Conservation (phyloP, 2,329 filamentous ascomycete species). For the Gremmenia infestans region DNA sequence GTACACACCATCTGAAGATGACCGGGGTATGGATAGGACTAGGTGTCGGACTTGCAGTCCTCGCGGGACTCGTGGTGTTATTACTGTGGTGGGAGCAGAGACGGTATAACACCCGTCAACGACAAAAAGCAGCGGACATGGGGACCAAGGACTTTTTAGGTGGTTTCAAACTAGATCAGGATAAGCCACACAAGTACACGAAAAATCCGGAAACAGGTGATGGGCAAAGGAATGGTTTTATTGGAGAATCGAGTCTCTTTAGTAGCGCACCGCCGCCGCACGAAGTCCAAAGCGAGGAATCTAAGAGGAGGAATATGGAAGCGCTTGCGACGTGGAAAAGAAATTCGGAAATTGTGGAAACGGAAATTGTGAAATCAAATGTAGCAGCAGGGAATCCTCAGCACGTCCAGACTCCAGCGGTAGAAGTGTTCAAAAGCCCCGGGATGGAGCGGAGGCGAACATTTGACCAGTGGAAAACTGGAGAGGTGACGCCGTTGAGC, state of each 20-base stretch:
- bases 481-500: background rate
- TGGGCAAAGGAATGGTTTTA: background rate
- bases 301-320: background rate
- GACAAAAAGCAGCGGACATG: background rate
- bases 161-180: background rate
- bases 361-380: background rate
- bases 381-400: background rate
- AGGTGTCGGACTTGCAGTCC: background rate
- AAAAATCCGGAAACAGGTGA: background rate
- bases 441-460: background rate
- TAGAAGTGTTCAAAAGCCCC: background rate
- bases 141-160: background rate
- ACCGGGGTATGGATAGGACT: background rate
- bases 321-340: background rate
- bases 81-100: background rate
- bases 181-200: background rate
- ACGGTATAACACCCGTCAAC: background rate
- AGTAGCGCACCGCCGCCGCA: background rate
- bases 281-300: background rate
- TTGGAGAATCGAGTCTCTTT: background rate
- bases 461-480: background rate
- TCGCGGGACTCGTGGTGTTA: background rate
- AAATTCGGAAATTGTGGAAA: background rate
- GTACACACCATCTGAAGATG: background rate
- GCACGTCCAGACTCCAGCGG: background rate